Conservation (phyloP, 257 asterid genomes). For the Nicotiana knightiana region DNA sequence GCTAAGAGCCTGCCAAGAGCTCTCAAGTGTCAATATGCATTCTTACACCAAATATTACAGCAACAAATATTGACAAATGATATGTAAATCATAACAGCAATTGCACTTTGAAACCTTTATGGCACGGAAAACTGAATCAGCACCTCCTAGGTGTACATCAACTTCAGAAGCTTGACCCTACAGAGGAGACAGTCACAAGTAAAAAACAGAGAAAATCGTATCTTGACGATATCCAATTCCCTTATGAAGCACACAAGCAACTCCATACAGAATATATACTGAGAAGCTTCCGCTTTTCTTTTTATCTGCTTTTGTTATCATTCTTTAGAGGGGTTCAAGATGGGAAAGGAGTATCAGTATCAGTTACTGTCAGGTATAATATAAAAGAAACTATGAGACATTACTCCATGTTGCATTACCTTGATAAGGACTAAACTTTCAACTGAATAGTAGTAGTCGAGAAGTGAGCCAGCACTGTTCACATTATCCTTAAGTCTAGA, state of each 20-base stretch:
- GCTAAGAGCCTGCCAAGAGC: constrained; percentile 69
- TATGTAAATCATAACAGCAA: not conserved
- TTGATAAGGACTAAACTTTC: constrained; percentile 64
- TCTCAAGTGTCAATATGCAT: constrained; percentile 3
- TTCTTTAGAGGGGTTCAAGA: not conserved
- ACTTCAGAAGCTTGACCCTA: constrained; percentile 71
- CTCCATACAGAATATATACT: not conserved
- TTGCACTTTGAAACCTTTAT: constrained; percentile 49
- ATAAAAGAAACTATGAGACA: not conserved
- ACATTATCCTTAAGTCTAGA: constrained; percentile 55
- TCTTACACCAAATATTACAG: not conserved
- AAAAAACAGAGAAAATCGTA: not conserved
- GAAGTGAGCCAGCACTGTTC: constrained; percentile 49
- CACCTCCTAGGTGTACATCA: constrained; percentile 62
- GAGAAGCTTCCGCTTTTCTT: not conserved
- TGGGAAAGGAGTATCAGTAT: not conserved
- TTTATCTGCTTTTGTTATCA: not conserved
- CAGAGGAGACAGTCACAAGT: constrained; percentile 10
- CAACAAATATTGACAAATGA: not conserved
- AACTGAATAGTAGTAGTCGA: constrained; percentile 63
- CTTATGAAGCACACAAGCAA: not conserved
- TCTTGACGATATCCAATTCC: not conserved
- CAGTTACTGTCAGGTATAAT: not conserved
- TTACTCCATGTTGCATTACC: constrained; percentile 33
- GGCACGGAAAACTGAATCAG: constrained; percentile 61